Conservation (phyloP, 768 basidiomycete species). For the Suillus paluster region DNA sequence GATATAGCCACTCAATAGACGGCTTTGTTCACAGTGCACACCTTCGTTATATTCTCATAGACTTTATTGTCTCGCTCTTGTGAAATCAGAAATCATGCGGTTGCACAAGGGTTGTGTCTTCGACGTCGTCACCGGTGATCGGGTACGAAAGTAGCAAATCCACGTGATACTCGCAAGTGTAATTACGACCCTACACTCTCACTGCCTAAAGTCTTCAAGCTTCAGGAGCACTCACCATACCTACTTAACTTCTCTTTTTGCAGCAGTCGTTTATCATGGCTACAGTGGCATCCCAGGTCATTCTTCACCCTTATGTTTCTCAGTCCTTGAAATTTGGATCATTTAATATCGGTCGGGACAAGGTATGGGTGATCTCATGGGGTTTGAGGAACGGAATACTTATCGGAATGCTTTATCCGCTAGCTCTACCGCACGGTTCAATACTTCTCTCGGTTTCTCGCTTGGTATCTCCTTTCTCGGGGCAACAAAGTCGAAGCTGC, state of each 20-base stretch:
- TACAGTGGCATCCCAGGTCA: slow-evolving; percentile 68
- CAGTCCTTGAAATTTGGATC: slow-evolving; percentile 75
- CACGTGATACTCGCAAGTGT: slow-evolving; percentile 36
- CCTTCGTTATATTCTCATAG: neutral
- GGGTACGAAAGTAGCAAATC: slow-evolving; percentile 14
- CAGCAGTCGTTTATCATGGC: slow-evolving; percentile 27
- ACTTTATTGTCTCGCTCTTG: neutral
- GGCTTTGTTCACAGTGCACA: neutral
- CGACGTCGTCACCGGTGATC: slow-evolving; percentile 2
- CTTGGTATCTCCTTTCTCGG: slow-evolving; percentile 75
- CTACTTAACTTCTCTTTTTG: slow-evolving; percentile 19
- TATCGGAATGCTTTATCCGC: neutral
- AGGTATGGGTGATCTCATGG: slow-evolving; percentile 55
- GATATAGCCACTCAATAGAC: neutral
- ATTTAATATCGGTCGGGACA: slow-evolving; percentile 90
- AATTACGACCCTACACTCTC: slow-evolving; percentile 9
- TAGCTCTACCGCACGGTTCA: slow-evolving; percentile 91
- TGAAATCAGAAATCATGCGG: neutral
- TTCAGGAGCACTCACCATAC: neutral
- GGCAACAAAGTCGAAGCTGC: slow-evolving; percentile 74
- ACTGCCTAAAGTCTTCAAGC: neutral
- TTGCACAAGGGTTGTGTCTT: neutral
- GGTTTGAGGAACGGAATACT: neutral
- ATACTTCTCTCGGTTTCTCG: slow-evolving; percentile 87
- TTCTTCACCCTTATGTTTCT: slow-evolving; percentile 84